Percentiles rank a stretch among this genome's conserved stretches.
phyloP scores from a whole-genome alignment of 305 asterid genomes.

The Solanum aculeatissimum region DNA sequence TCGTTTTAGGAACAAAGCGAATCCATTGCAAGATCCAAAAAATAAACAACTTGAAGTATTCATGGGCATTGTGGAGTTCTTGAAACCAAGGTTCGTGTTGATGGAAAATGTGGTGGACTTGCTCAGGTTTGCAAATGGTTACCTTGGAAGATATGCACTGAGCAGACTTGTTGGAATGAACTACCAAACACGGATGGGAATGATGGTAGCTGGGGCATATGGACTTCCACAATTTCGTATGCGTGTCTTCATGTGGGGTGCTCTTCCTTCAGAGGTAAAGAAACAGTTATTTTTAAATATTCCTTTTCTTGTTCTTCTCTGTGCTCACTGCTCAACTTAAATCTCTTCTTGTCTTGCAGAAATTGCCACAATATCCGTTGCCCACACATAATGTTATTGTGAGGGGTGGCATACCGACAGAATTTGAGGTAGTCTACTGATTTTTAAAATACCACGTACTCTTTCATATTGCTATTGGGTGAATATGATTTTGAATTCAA shows the following conservation, averaged over 20 bases:
- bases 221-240: slow-evolving; percentile 83
- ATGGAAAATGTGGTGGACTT: slow-evolving; percentile 95
- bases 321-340: not conserved
- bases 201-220: slow-evolving; percentile 88
- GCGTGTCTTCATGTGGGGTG: slow-evolving; percentile 90
- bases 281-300: not conserved
- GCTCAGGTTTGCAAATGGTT: slow-evolving; percentile 46
- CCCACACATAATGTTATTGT: slow-evolving; percentile 61
- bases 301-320: not conserved
- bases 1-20: slow-evolving; percentile 35
- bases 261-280: slow-evolving; percentile 40
- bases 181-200: slow-evolving; percentile 70
- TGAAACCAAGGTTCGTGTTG: slow-evolving; percentile 54
- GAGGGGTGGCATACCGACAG: slow-evolving; percentile 46
- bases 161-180: slow-evolving; percentile 54
- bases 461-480: not conserved
- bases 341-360: slow-evolving; percentile 15
- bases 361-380: slow-evolving; percentile 67
- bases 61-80: slow-evolving; percentile 60
- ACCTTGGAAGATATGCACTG: slow-evolving; percentile 69
- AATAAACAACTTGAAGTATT: slow-evolving; percentile 55
- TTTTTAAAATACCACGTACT: not conserved
- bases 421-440: slow-evolving; percentile 47
- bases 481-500: not conserved
- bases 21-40: slow-evolving; percentile 57